These are phyloP conservation scores for Ascochyta clinopodiicola DNA, from an alignment of 2,329 filamentous ascomycete species.

Conservation along the genomic window DNA sequence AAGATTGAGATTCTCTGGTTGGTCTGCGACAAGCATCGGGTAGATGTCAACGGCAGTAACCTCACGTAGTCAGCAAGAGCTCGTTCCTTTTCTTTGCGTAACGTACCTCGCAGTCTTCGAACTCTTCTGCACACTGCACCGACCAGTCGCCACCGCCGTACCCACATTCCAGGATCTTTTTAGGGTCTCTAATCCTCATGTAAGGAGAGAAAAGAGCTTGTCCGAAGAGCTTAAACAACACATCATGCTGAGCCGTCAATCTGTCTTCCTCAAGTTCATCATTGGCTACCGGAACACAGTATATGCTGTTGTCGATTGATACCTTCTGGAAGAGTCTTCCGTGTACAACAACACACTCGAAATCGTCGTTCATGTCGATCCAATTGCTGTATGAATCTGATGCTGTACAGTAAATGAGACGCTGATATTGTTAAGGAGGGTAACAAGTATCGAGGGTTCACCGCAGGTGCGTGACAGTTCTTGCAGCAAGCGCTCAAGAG, in stretches of 20 bases:
- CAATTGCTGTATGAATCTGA: neutral
- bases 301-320: constrained; percentile 48
- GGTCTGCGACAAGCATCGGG: constrained; percentile 42
- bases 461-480: neutral
- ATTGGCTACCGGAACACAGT: constrained; percentile 47
- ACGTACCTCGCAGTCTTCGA: constrained; percentile 47
- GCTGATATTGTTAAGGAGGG: neutral
- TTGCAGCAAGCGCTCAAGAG: neutral
- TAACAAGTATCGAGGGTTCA: neutral
- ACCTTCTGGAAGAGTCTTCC: constrained; percentile 49
- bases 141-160: constrained; percentile 50
- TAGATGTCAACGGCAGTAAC: constrained; percentile 49
- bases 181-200: constrained; percentile 36
- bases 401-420: neutral
- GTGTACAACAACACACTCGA: constrained; percentile 39
- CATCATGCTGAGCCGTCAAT: constrained; percentile 42
- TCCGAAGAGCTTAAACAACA: constrained; percentile 42
- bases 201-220: constrained; percentile 38
- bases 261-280: constrained; percentile 49
- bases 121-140: constrained; percentile 46
- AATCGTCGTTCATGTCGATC: constrained; percentile 26
- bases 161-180: constrained; percentile 48
- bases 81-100: neutral
- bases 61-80: constrained; percentile 31
- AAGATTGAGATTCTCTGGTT: constrained; percentile 47